Evolutionary conservation across 345 rosid species (phyloP).

Genomic region (Corymbia maculata): DNA sequence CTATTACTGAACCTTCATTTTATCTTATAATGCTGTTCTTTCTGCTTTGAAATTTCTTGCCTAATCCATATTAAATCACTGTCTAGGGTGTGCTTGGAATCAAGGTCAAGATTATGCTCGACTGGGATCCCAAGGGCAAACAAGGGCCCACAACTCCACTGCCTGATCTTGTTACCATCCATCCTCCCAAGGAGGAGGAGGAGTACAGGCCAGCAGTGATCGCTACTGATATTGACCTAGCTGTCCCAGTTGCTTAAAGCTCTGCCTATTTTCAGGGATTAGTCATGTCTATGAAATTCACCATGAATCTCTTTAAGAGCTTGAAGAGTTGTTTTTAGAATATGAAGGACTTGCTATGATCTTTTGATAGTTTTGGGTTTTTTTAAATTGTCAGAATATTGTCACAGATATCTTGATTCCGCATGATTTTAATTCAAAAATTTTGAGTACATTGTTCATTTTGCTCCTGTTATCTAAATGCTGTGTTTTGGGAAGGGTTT

Average conservation of each 20-base stretch:
- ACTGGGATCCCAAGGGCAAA: conserved; percentile 87
- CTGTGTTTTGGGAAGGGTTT: neutral
- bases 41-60: neutral
- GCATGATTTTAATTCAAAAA: neutral
- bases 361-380: neutral
- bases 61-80: neutral
- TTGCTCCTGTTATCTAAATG: neutral
- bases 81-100: conserved; percentile 79
- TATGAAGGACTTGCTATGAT: neutral
- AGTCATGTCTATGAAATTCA: neutral
- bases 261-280: neutral
- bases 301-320: neutral
- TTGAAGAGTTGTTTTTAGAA: neutral
- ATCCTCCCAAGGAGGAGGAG: conserved; percentile 70
- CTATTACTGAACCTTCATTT: neutral
- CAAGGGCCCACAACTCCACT: conserved; percentile 65
- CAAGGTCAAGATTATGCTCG: conserved; percentile 85
- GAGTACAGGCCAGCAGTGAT: conserved; percentile 5
- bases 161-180: conserved; percentile 78
- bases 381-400: neutral
- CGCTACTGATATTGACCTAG: conserved; percentile 24
- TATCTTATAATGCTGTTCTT: neutral
- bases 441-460: neutral
- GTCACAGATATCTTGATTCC: neutral
- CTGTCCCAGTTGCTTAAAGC: conserved; percentile 20